phyloP scores from a whole-genome alignment of 768 basidiomycete genomes.

The Roridomyces roridus region DNA sequence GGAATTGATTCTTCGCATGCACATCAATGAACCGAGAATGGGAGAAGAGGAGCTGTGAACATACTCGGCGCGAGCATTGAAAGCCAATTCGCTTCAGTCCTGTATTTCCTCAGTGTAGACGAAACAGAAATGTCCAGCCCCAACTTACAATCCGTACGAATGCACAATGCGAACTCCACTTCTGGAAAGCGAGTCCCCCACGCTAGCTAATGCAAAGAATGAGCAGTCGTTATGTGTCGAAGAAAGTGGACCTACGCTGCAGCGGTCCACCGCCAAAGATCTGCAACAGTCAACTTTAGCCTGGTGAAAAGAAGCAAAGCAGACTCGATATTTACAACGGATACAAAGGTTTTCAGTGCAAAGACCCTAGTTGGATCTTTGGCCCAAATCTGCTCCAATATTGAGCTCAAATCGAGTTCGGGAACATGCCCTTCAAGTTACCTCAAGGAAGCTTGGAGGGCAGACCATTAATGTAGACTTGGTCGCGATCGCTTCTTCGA shows the following conservation, averaged over 20 bases:
- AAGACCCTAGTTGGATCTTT: neutral
- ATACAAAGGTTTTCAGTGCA: neutral
- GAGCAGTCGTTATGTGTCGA: constrained; percentile 3
- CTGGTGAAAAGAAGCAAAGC: too few relatives aligned
- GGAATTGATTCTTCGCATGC: neutral
- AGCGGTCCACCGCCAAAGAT: constrained; percentile 5
- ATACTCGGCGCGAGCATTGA: neutral
- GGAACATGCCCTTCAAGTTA: too few relatives aligned
- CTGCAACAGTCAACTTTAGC: neutral
- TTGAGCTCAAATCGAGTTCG: neutral
- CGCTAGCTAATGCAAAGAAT: constrained; percentile 30
- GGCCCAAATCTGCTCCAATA: neutral
- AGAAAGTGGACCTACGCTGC: neutral
- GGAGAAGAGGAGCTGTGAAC: neutral
- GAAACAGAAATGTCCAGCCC: too few relatives aligned
- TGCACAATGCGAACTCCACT: constrained; percentile 36
- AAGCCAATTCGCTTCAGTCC: neutral
- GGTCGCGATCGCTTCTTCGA: constrained; percentile 19
- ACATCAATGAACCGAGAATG: neutral
- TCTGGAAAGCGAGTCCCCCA: constrained; percentile 35
- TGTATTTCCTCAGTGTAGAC: too few relatives aligned
- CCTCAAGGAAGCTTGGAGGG: constrained; percentile 34
- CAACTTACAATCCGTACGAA: neutral
- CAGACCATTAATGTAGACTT: constrained; percentile 25
- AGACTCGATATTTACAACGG: too few relatives aligned